Evolutionary conservation across 2,329 filamentous ascomycete species (phyloP), one percentile per base, ranked within the genome.

Genomic region (Aspergillus persii): DNA sequence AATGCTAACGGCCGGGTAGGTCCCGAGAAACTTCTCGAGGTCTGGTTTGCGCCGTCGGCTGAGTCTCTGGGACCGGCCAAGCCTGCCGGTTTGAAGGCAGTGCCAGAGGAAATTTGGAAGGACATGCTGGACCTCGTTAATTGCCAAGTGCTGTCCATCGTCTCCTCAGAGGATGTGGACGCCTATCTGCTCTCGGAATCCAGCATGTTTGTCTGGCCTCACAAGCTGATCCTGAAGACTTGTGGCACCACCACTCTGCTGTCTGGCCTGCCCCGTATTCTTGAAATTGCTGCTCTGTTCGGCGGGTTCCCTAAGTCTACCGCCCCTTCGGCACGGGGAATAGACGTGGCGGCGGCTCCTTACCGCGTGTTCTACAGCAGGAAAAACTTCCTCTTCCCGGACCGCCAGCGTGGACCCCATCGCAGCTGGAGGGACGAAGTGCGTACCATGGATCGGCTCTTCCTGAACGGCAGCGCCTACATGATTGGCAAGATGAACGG

Each of bases 401-500:
- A 97, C 73, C 91, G 92, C 76, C 95, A 99, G 80, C 90, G 86
- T 58, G 93, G 93, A 7, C 95, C 95, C 56, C 95, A 99, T 78
- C 89, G 92, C 63, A 98, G 93, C 86, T 99, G 95, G 95, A 90
- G 92, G 68, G 90, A 97, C 73, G 95, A 99, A 76, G 94, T 98
- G 71, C 89, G 89, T 69, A 96, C 89, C 69, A 84, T 99, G 63
- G 95, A 99, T 78, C 89, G 90, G 73, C 91, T 93, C 77, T 97
- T 99, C 74, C 83, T 90, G 62, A 89, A 91, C 58, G 95, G 95
- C 57, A 98, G 94, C 76, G 95, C 95, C 53, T 99, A 99, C 77
- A 96, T 98, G 93, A 96, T 99, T 66, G 95, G 95, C 71, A 98
- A 97, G 80, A 98, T 98, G 94, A 99, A 99, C 69, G 94, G 95